Percentiles rank a stretch among this genome's conserved stretches.
Evolutionary conservation across 2,329 filamentous ascomycete species (phyloP).

Genomic region (Trichoderma pleuroti): DNA sequence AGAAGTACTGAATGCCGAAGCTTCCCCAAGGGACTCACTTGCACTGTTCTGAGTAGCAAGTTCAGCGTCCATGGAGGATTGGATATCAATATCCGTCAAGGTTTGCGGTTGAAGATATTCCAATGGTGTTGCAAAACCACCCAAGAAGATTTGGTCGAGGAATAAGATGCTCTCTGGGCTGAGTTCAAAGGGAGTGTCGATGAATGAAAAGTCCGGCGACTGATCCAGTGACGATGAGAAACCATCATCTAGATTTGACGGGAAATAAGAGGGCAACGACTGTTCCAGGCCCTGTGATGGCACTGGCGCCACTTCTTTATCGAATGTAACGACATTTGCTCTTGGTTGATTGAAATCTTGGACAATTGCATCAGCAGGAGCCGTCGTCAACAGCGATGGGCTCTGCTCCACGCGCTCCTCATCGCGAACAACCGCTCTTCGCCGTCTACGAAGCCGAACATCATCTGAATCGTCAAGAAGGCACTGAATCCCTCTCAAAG

Average conservation of each 20-base stretch:
- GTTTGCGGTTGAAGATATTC: neutral
- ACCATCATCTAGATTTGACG: neutral
- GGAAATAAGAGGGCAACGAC: neutral
- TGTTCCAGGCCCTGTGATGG: neutral
- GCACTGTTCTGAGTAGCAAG: neutral
- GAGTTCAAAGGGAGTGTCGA: conserved; percentile 1
- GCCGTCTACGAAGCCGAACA: conserved; percentile 3
- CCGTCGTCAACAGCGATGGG: neutral
- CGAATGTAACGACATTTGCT: neutral
- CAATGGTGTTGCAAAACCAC: neutral
- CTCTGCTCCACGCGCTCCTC: neutral
- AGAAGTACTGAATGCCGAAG: neutral
- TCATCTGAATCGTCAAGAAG: neutral
- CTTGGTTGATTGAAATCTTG: neutral
- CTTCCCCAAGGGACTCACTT: neutral
- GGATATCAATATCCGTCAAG: neutral
- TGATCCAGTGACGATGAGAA: neutral
- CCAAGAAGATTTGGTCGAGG: conserved; percentile 4
- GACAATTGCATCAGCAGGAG: no score
- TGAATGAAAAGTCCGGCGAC: neutral
- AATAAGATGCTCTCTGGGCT: conserved; percentile 2
- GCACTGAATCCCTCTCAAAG: neutral
- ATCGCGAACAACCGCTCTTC: neutral
- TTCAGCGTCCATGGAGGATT: neutral
- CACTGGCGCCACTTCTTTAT: no score